Conservation (phyloP, 768 basidiomycete genomes). For the Phaeolepiota aurea region DNA sequence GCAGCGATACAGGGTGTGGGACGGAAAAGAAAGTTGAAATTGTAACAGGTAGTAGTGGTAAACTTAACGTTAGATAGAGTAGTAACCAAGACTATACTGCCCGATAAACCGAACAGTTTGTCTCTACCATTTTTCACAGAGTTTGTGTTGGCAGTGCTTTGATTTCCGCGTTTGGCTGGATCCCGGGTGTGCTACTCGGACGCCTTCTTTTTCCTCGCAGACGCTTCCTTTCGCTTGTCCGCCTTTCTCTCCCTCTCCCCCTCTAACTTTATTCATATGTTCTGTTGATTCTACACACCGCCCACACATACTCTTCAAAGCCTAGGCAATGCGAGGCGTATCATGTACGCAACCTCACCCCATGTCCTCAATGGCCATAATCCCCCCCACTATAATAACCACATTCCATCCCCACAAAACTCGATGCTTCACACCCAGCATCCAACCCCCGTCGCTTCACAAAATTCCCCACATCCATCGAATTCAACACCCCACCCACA, state of each 20-base stretch:
- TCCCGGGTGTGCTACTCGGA: not conserved
- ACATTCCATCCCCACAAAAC: conserved; percentile 14
- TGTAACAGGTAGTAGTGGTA: not conserved
- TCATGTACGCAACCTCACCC: conserved; percentile 46
- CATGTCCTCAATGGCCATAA: conserved; percentile 37
- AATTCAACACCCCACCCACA: conserved; percentile 17
- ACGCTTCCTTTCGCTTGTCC: conserved; percentile 1
- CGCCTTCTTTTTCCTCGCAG: not conserved
- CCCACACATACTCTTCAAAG: conserved; percentile 13
- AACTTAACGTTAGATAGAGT: no score
- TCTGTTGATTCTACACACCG: conserved; percentile 9
- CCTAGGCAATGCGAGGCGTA: conserved; percentile 49
- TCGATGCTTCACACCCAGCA: conserved; percentile 4
- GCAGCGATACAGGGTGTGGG: not conserved
- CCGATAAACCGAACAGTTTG: not conserved
- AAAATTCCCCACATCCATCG: not conserved
- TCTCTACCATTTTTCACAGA: not conserved
- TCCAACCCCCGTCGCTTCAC: conserved; percentile 11
- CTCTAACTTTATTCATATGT: conserved; percentile 14
- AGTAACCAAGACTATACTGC: no score
- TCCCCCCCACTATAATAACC: conserved; percentile 21
- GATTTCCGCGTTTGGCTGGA: not conserved
- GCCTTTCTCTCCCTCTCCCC: conserved; percentile 5
- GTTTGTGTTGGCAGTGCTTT: conserved; percentile 1
- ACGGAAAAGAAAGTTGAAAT: not conserved